Evolutionary conservation across 305 asterid genomes (phyloP).

Genomic region (Fraxinus platypoda): DNA sequence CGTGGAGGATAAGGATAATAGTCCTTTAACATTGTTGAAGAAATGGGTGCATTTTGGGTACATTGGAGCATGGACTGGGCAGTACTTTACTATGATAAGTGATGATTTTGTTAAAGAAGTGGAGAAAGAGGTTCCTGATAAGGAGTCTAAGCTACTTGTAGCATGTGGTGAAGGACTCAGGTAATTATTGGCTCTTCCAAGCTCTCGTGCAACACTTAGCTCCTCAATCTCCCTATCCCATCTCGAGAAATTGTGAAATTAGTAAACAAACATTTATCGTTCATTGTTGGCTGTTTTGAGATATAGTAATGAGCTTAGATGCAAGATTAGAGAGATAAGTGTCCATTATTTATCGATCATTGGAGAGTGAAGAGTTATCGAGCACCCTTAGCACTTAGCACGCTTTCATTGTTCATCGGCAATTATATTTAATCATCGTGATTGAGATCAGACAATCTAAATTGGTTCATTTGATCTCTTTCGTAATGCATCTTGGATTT

Average conservation of each 20-base stretch:
- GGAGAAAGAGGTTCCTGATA: constrained; percentile 52
- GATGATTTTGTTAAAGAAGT: constrained; percentile 55
- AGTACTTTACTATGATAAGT: constrained; percentile 68
- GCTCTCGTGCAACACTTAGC: background rate
- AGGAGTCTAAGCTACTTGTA: constrained; percentile 68
- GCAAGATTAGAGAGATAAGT: background rate
- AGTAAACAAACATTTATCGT: background rate
- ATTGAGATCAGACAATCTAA: background rate
- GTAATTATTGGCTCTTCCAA: constrained; percentile 29
- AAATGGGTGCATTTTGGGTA: constrained; percentile 96
- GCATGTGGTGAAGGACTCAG: constrained; percentile 95
- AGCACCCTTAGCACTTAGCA: background rate
- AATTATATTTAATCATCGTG: background rate
- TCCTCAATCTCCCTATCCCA: background rate
- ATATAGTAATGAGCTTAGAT: background rate
- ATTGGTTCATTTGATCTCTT: background rate
- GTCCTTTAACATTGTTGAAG: constrained; percentile 69
- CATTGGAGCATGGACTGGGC: constrained; percentile 93
- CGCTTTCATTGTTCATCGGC: background rate
- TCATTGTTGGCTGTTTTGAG: background rate
- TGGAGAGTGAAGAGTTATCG: background rate
- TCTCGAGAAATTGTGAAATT: background rate
- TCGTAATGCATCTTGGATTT: background rate
- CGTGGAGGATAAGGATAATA: constrained; percentile 66
- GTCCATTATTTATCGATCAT: background rate